phyloP scores from a whole-genome alignment of 805 yeast genomes.

The Candida loeiensis region DNA sequence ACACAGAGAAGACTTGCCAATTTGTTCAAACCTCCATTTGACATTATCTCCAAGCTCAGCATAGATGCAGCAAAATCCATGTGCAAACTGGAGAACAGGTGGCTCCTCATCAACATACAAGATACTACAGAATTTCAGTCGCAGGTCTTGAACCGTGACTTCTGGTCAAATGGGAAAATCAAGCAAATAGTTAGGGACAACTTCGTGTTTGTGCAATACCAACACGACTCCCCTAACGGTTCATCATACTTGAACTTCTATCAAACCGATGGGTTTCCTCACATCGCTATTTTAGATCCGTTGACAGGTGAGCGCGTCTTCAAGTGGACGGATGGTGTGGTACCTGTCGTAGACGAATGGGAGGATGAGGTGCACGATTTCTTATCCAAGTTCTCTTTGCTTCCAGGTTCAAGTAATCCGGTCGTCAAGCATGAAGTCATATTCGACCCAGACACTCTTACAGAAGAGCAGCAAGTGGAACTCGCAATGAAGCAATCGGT shows the following conservation, averaged over 20 bases:
- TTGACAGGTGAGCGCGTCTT: conserved; percentile 88
- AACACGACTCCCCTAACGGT: conserved; percentile 73
- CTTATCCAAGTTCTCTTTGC: conserved; percentile 59
- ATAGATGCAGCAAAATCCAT: conserved; percentile 69
- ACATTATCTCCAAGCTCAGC: conserved; percentile 63
- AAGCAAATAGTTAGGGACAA: conserved; percentile 61
- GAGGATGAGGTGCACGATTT: conserved; percentile 68
- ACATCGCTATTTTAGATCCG: conserved; percentile 89
- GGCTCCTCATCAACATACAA: conserved; percentile 88
- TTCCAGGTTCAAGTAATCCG: conserved; percentile 64
- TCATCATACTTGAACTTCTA: conserved; percentile 68
- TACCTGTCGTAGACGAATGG: conserved; percentile 60
- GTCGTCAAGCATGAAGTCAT: conserved; percentile 55
- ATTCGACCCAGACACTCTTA: conserved; percentile 59
- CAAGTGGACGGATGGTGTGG: conserved; percentile 63
- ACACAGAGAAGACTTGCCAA: conserved; percentile 71
- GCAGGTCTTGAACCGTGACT: conserved; percentile 86
- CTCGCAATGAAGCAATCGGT: conserved; percentile 70
- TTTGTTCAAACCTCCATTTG: conserved; percentile 92
- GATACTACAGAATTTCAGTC: conserved; percentile 82
- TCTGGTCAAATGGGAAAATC: conserved; percentile 73
- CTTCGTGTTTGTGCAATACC: conserved; percentile 85
- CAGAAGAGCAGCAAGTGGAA: conserved; percentile 83
- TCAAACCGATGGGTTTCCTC: conserved; percentile 71
- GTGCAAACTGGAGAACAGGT: conserved; percentile 64